phyloP scores from a whole-genome alignment of 2,329 filamentous ascomycete species.

The Talaromyces sp. region DNA sequence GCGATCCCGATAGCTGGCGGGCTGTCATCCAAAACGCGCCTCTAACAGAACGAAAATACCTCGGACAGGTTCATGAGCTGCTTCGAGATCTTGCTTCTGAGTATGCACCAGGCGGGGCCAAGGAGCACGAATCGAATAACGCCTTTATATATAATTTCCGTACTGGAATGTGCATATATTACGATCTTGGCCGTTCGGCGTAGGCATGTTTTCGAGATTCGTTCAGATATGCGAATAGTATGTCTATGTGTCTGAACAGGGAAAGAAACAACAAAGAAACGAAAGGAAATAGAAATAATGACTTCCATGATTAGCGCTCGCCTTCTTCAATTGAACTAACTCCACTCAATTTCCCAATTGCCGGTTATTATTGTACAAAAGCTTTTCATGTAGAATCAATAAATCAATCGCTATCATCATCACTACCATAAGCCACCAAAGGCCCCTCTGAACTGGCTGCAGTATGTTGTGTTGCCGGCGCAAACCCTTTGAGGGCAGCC shows the following conservation, averaged over 20 bases:
- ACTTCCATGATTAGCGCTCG: not conserved
- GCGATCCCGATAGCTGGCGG: constrained; percentile 79
- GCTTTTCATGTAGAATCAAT: constrained; percentile 11
- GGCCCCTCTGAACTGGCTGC: constrained; percentile 52
- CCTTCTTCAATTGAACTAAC: not conserved
- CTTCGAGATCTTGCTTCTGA: constrained; percentile 58
- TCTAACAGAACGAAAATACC: constrained; percentile 72
- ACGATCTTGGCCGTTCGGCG: constrained; percentile 58
- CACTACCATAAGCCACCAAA: constrained; percentile 83
- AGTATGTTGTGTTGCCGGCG: constrained; percentile 43
- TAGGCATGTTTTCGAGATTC: not conserved
- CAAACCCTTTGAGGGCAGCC: constrained; percentile 63
- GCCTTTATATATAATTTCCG: constrained; percentile 91
- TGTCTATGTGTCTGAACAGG: not conserved
- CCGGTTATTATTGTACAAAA: constrained; percentile 27
- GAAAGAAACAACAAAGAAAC: not conserved
- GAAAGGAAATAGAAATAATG: not conserved
- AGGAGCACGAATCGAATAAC: constrained; percentile 53
- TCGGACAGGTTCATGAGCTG: constrained; percentile 75
- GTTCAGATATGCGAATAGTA: not conserved
- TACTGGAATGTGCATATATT: constrained; percentile 77
- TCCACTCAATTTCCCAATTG: constrained; percentile 6
- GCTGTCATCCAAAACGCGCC: constrained; percentile 72
- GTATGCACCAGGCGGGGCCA: constrained; percentile 39
- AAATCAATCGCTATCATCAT: constrained; percentile 65